These are phyloP conservation scores for Scedosporium minutisporum DNA, from an alignment of 2,329 filamentous ascomycete genomes.

Conservation along the genomic window DNA sequence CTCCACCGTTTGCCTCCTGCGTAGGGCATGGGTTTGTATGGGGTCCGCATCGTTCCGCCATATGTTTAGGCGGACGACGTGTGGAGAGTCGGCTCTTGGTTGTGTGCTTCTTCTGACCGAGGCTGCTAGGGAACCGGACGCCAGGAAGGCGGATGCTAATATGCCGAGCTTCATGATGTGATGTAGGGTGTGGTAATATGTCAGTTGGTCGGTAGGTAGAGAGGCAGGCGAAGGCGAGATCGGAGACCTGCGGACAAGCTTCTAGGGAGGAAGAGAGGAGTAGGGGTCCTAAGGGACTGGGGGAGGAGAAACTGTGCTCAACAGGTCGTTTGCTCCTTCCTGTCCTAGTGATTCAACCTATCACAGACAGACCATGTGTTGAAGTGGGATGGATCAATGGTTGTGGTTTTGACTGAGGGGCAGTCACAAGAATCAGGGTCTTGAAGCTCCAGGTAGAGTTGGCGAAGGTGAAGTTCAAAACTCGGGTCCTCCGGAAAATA, in stretches of 20 bases:
- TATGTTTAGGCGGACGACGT: constrained; percentile 36
- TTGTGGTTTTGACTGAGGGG: no score
- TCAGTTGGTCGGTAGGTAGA: not conserved
- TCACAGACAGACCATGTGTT: not conserved
- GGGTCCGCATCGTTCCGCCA: constrained; percentile 28
- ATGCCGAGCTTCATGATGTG: constrained; percentile 25
- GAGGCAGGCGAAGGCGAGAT: not conserved
- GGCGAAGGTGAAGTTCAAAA: no score
- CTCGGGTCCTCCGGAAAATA: no score
- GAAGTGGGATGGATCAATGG: not conserved
- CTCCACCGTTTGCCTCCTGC: constrained; percentile 21
- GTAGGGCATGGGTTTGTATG: constrained; percentile 12
- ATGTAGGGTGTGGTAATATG: not conserved
- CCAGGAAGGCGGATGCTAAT: constrained; percentile 14
- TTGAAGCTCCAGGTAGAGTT: no score
- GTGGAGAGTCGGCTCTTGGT: constrained; percentile 23
- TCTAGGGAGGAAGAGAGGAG: not conserved
- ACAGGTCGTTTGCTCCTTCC: not conserved
- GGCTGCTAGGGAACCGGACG: constrained; percentile 1
- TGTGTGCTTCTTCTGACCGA: constrained; percentile 8
- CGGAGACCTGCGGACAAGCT: not conserved
- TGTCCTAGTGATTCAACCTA: not conserved
- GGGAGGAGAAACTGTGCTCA: not conserved
- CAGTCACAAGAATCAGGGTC: no score
- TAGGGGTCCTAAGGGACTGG: no score